Base-by-base conservation (phyloP, 768 basidiomycete species). In the Astraeus odoratus region DNA sequence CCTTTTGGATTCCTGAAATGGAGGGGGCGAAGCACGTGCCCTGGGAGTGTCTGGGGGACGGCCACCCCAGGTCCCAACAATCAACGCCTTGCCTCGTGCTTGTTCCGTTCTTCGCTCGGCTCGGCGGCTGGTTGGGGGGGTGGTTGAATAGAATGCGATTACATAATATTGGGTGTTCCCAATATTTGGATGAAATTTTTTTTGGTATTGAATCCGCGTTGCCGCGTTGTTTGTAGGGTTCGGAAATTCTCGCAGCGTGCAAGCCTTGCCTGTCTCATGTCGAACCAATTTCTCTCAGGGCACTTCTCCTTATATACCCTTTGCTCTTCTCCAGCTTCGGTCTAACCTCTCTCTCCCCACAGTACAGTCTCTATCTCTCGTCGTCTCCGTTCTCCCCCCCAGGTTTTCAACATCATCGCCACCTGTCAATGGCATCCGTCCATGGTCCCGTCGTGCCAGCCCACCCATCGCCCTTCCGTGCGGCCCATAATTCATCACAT, bases 401-500 rank as follows among this genome's bases (percentile, higher is more conserved):
- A 10, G 27, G 16, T 24, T 30, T n/a, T n/a, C n/a, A n/a, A n/a
- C n/a, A n/a, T 27, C 6, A 43, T 45, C 43, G 16, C 20, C 43
- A 12, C 35, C 43, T 31, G n/a, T n/a, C n/a, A n/a, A 64, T 64
- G 63, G 63, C 63, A 27, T 42, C 65, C 10, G 65, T 67, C 2
- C 63, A 55, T 42, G 63, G 63, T 44, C 63, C 63, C 8, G 1
- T 65, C 5, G 12, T 12, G 9, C 40, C 65, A 5, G 41, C 43
- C n/a, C 60, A 64, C 23, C 60, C 63, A 0, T 64, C 63, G 1
- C 63, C 63, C 0, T 64, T 51, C 44, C 56, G 63, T 43, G 48
- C 50, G 0, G 12, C 50, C 0, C 63, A 62, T 25, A 62, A 60
- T 33, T 43, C 40, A 2, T 60, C 63, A 0, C 62, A 64, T 18